Evolutionary conservation across 495 filamentous ascomycete species (phyloP).

Genomic region (Acidiella bohemica): DNA sequence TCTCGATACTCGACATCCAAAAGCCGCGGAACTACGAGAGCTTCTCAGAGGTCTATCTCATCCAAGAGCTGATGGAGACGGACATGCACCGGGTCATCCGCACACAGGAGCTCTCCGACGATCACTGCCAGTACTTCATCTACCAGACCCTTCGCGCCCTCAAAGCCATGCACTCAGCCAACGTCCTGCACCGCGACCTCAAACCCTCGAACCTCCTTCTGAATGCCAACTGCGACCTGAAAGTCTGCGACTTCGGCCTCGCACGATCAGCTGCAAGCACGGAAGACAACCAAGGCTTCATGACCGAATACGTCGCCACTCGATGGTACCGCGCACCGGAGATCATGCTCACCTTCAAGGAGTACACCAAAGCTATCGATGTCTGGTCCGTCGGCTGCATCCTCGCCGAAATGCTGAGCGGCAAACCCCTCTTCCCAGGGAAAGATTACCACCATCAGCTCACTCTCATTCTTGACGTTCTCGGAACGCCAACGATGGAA

Average conservation of each 20-base stretch:
- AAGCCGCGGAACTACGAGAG: slow-evolving; percentile 90
- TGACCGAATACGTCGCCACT: slow-evolving; percentile 98
- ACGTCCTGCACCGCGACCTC: slow-evolving; percentile 89
- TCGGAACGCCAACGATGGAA: slow-evolving; percentile 98
- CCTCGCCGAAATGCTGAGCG: slow-evolving; percentile 98
- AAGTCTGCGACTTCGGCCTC: slow-evolving; percentile 97
- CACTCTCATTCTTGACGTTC: slow-evolving; percentile 92
- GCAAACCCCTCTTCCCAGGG: slow-evolving; percentile 95
- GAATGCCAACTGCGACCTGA: slow-evolving; percentile 97
- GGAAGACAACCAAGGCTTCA: slow-evolving; percentile 97
- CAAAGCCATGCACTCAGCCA: slow-evolving; percentile 98
- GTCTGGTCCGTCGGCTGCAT: slow-evolving; percentile 99
- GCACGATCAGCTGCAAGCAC: slow-evolving; percentile 91
- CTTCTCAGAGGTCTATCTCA: slow-evolving; percentile 97
- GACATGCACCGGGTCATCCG: slow-evolving; percentile 99
- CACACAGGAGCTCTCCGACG: slow-evolving; percentile 74
- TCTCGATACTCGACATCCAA: slow-evolving; percentile 97
- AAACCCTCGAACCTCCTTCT: slow-evolving; percentile 96
- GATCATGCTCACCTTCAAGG: slow-evolving; percentile 99
- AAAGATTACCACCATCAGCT: slow-evolving; percentile 99
- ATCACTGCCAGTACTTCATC: slow-evolving; percentile 43
- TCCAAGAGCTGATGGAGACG: slow-evolving; percentile 99
- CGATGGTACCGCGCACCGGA: slow-evolving; percentile 98
- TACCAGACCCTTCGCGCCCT: slow-evolving; percentile 53
- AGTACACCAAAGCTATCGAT: slow-evolving; percentile 99